Conservation (phyloP, 148 eudicot species). For the Vaccinium corymbosum region DNA sequence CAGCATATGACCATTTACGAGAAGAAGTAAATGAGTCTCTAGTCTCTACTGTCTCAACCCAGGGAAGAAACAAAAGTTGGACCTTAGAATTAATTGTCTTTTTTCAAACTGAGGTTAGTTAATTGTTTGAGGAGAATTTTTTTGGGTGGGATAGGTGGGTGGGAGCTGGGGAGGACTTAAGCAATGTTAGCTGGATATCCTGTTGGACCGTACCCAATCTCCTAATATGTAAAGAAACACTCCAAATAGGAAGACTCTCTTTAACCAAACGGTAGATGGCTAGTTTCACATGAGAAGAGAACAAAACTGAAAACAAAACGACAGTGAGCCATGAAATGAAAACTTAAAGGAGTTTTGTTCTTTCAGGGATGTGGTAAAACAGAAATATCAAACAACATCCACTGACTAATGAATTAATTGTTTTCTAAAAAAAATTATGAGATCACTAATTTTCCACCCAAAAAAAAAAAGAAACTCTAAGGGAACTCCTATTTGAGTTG, state of each 20-base stretch:
- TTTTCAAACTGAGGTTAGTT: neutral
- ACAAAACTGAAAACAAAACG: neutral
- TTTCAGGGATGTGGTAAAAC: neutral
- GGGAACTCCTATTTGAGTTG: neutral
- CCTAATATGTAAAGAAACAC: neutral
- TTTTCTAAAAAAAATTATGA: neutral
- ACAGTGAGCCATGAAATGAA: neutral
- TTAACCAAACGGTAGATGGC: neutral
- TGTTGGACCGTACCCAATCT: neutral
- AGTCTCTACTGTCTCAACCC: neutral
- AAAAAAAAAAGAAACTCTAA: neutral
- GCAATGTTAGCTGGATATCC: neutral
- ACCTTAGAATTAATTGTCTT: neutral
- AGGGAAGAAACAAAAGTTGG: neutral
- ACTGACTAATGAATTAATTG: neutral
- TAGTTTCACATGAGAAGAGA: neutral
- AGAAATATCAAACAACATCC: neutral
- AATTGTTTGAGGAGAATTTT: neutral
- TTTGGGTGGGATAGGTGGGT: neutral
- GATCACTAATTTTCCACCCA: neutral
- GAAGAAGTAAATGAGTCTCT: neutral
- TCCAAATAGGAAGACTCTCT: neutral
- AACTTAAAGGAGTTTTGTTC: neutral
- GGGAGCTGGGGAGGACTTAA: neutral
- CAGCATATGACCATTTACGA: neutral